These are phyloP conservation scores for Plantago major DNA, from an alignment of 257 asterid species.

Conservation along the genomic window DNA sequence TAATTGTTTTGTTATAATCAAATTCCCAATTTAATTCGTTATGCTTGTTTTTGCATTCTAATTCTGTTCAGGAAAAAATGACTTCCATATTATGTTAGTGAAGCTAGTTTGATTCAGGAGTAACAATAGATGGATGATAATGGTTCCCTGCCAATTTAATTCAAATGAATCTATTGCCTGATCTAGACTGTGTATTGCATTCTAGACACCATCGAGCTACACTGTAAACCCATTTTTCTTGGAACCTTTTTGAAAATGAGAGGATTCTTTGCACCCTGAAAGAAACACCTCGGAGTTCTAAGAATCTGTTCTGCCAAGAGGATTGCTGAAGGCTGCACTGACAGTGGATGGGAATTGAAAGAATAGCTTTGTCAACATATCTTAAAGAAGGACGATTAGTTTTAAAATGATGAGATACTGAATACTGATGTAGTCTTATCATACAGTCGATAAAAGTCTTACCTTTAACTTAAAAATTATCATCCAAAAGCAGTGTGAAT, in stretches of 20 bases:
- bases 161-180: background rate
- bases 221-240: background rate
- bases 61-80: background rate
- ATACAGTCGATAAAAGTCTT: too few relatives aligned
- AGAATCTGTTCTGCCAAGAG: background rate
- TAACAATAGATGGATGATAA: background rate
- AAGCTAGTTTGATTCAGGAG: constrained; percentile 1
- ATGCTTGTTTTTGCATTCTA: background rate
- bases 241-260: background rate
- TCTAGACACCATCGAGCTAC: background rate
- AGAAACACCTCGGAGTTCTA: background rate
- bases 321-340: background rate
- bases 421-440: too few relatives aligned
- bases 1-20: background rate
- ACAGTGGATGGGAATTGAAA: background rate
- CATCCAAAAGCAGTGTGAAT: too few relatives aligned
- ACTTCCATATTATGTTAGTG: background rate
- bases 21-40: background rate
- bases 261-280: background rate
- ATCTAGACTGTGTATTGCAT: background rate
- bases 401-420: too few relatives aligned
- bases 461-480: too few relatives aligned
- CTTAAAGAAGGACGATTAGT: too few relatives aligned
- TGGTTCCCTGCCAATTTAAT: background rate
- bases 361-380: background rate